Base-by-base conservation (phyloP, 1,284 basidiomycete genomes). In the Takashimella koratensis region DNA sequence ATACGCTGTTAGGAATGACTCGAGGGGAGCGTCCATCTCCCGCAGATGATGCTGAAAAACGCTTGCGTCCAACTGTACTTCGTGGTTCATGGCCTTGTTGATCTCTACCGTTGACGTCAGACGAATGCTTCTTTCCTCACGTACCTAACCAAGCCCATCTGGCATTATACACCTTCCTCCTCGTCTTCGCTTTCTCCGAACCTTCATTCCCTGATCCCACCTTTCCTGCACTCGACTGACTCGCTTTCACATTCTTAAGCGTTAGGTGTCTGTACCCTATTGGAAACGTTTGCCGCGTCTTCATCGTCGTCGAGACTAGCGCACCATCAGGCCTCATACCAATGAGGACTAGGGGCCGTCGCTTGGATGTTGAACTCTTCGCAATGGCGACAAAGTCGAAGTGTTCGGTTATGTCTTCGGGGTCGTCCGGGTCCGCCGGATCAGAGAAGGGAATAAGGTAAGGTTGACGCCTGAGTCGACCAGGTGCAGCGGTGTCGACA, bases 101-200 rank as follows among this genome's bases (percentile, higher is more conserved):
- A 66, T 60, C 12, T 61, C 65, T 65, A 19, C 6, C 13, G 4
- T 5, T 19, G 19, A 48, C 10, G 5, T 16, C 16, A 49, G 3
- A 42, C 22, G n/a, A 25, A 16, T 43, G 10, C 21, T 1, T 25
- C 27, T n/a, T 5, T 39, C n/a, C n/a, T 5, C 3, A 57, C 67
- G 59, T 26, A 73, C 70, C 56, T 2, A 59, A 41, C 70, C 70
- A 72, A 12, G 60, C 66, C 66, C 67, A 67, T 21, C 66, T 49
- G 2, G 60, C 42, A 16, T 65, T 51, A 12, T 64, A n/a, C 6
- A 62, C 54, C 22, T 45, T 48, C 13, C 52, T 51, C 13, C 43
- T 55, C 8, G 59, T 64, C 16, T 40, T 51, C 3, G 51, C 51
- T 44, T 55, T 59, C n/a, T 59, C 22, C 4, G 39, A 36, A n/a